Evolutionary conservation across 331 rosid species (phyloP).

Genomic region (Rhamnella rubrinervis): DNA sequence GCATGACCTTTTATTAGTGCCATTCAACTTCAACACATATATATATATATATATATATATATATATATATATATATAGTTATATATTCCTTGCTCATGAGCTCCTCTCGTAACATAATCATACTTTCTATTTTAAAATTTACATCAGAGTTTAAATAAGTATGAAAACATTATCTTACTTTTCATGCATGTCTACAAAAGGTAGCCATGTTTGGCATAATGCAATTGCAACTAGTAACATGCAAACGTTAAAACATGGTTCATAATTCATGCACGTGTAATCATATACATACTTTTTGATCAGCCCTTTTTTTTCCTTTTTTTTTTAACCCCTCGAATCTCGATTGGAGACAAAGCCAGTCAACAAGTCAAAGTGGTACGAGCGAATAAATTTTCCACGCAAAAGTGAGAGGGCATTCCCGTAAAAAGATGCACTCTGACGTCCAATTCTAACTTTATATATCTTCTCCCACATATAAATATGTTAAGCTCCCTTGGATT

Average conservation of each 20-base stretch:
- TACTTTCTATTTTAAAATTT: too few relatives aligned
- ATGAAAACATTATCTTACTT: constrained; percentile 1
- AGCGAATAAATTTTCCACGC: constrained; percentile 12
- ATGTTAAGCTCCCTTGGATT: neutral
- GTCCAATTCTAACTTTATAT: neutral
- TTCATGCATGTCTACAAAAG: constrained; percentile 11
- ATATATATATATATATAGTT: neutral
- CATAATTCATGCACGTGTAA: constrained; percentile 8
- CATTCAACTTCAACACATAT: neutral
- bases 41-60: too few relatives aligned
- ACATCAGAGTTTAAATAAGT: neutral
- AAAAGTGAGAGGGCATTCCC: neutral
- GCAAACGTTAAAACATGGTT: neutral
- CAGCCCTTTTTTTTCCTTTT: constrained; percentile 2
- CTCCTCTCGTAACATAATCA: too few relatives aligned
- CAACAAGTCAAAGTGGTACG: constrained; percentile 10
- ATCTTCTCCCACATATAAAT: neutral
- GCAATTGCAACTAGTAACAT: neutral
- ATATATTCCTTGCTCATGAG: too few relatives aligned
- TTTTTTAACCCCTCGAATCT: neutral
- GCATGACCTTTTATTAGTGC: too few relatives aligned
- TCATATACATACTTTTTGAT: constrained; percentile 7
- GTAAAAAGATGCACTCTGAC: neutral
- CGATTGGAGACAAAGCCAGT: neutral
- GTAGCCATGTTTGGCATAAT: neutral